phyloP scores from a whole-genome alignment of 192 early-diverging fungal species.

The Gorgonomyces haynaldii region DNA sequence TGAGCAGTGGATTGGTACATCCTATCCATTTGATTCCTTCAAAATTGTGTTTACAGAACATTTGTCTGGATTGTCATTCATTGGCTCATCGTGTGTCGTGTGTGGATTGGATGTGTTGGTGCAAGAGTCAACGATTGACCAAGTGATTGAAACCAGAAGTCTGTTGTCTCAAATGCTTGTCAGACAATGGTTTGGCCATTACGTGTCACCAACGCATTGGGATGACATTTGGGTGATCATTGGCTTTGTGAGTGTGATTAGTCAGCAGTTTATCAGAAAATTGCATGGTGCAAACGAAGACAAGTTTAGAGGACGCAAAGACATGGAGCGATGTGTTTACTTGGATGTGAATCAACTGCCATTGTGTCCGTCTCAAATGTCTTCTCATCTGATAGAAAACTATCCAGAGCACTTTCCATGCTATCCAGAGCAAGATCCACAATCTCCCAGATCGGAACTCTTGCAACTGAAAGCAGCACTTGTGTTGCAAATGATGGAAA shows the following conservation, averaged over 20 bases:
- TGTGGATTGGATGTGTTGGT: constrained; percentile 51
- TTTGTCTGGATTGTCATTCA: constrained; percentile 71
- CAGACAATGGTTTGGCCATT: constrained; percentile 92
- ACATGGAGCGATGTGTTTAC: constrained; percentile 68
- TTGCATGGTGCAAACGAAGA: constrained; percentile 84
- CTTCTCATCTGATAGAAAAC: constrained; percentile 25
- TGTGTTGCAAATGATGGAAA: constrained; percentile 87
- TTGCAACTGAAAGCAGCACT: constrained; percentile 74
- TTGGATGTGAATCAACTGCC: constrained; percentile 83
- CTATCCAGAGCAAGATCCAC: constrained; percentile 31
- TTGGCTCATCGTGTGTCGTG: constrained; percentile 28
- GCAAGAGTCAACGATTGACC: constrained; percentile 68
- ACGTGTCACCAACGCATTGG: constrained; percentile 42
- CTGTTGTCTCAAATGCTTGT: constrained; percentile 59
- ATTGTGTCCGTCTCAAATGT: constrained; percentile 55
- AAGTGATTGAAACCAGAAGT: constrained; percentile 70
- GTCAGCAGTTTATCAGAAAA: constrained; percentile 62
- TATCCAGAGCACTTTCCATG: constrained; percentile 18
- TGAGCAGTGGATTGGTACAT: constrained; percentile 69
- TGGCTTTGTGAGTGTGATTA: constrained; percentile 69
- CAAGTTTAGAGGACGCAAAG: constrained; percentile 68
- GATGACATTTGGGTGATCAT: constrained; percentile 81
- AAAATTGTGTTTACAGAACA: constrained; percentile 86
- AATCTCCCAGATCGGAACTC: constrained; percentile 49
- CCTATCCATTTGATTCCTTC: constrained; percentile 71